Evolutionary conservation across 192 early-diverging fungal species (phyloP), one percentile per base, ranked within the genome.

Genomic region (Gryganskiella cystojenkinii): DNA sequence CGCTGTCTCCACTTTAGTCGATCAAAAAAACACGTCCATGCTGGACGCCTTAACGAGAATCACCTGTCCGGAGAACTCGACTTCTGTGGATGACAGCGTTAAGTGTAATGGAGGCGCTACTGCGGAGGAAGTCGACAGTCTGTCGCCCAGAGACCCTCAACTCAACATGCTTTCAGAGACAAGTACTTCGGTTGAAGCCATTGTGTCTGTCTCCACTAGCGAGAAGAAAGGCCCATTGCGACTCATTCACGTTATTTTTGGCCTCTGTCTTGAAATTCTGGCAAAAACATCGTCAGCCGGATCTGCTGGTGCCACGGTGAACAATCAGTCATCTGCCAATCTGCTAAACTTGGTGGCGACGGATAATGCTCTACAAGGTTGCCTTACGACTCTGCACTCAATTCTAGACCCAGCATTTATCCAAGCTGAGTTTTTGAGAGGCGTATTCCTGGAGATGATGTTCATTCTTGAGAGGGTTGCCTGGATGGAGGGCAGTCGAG

Each of bases 401-500:
- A 82, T 93, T 56, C 46, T 92, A 27, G 65, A 83, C 22, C 84
- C 83, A 10, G 44, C 75, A 24, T 69, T 82, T 20, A 79, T 78
- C 6, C 70, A 82, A 7, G 22, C 56, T 0, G 20, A 37, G 40
- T 85, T 86, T 61, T 51, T 92, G 0, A 55, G 68, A 35, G 80
- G 87, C 70, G 71, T 90, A 4, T 91, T 91, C 53, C 66, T 91
- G 42, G 93, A 95, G 63, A 70, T 93, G 43, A 81, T 91, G 71
- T 87, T 80, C 49, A 84, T 93, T 17, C 86, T 93, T 52, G 92
- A 93, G 70, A 80, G 91, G 47, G 69, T 95, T 6, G 72, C 90
- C 25, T 88, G 93, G 71, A 92, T 89, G 46, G 91, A 92, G 71
- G 90, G 88, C 45, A 81, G 78, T 31, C 59, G 70, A 2, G 86